Base-by-base conservation (phyloP, 306 rosid species). In the Glycyrrhiza uralensis region DNA sequence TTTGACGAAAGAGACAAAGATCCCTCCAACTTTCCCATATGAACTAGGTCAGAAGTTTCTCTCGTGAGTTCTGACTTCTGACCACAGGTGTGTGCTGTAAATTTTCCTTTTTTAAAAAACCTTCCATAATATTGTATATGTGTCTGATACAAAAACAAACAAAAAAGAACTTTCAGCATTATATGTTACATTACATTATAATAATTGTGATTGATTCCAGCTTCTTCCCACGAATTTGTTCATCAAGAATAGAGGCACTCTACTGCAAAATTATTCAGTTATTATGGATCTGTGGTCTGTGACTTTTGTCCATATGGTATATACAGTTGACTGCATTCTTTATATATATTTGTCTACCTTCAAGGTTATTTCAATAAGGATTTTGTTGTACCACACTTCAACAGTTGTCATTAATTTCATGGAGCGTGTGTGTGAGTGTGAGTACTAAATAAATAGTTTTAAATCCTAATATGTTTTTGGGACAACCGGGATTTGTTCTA, bases 81-180 rank as follows among this genome's bases (percentile, higher is more conserved):
- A 70, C 81, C 80, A 82, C 76, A 79, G 83, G 88, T 85, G 87
- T 88, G 90, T 76, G 91, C 45, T 77, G 75, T 82, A 89, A 76
- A 38, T 51, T 46, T 19, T 41, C 30, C 47, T 52, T 55, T 41
- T 22, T 15, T 5, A 56, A 67, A 24, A 66, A n/a, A 79, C 20
- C 46, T 79, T 74, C 69, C 51, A 58, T 74, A 70, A 58, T 74
- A 70, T 79, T 90, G 88, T 90, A 90, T 77, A 90, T 87, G 90
- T 82, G 82, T 85, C 76, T 75, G 47, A 85, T 80, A 74, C 36
- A 23, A 10, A 26, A 41, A n/a, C n/a, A n/a, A 41, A 41, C 8
- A 67, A 33, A 68, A 54, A 3, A 56, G 24, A 15, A 10, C 5
- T 70, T 29, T 19, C 49, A 30, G 80, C 64, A 60, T 79, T 62